phyloP scores from a whole-genome alignment of 768 basidiomycete species.

The Mycena polygramma region DNA sequence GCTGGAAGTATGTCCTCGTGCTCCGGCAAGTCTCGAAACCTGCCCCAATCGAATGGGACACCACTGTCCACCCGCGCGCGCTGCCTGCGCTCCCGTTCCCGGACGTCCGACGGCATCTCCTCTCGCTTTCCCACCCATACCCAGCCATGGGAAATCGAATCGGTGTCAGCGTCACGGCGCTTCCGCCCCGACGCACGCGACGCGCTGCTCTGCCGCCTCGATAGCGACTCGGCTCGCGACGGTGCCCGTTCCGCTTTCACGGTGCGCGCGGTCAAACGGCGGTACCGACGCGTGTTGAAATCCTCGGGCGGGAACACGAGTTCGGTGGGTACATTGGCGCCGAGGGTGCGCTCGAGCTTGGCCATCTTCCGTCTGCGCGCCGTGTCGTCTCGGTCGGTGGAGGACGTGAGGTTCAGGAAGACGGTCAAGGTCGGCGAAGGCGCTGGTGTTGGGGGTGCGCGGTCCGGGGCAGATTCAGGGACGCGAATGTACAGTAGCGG shows the following conservation, averaged over 20 bases:
- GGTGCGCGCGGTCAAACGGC: slow-evolving; percentile 14
- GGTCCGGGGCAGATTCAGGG: slow-evolving; percentile 9
- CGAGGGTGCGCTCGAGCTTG: slow-evolving; percentile 30
- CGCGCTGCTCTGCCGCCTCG: not conserved
- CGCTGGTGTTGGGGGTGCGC: not conserved
- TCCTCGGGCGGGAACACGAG: slow-evolving; percentile 28
- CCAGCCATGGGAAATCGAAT: slow-evolving; percentile 27
- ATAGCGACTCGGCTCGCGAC: not conserved
- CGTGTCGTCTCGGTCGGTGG: slow-evolving; percentile 14
- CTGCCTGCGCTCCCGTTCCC: too few relatives aligned
- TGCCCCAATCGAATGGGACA: too few relatives aligned
- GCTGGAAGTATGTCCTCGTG: too few relatives aligned
- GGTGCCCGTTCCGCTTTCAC: not conserved
- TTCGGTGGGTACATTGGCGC: slow-evolving; percentile 23
- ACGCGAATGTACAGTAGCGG: slow-evolving; percentile 25
- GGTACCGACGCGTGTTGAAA: not conserved
- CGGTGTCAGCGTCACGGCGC: not conserved
- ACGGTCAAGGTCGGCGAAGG: slow-evolving; percentile 24
- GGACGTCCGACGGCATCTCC: slow-evolving; percentile 18
- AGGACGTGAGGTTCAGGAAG: slow-evolving; percentile 7
- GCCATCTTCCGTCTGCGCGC: slow-evolving; percentile 26
- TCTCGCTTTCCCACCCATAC: slow-evolving; percentile 27
- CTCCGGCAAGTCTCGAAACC: too few relatives aligned
- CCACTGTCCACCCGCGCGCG: too few relatives aligned
- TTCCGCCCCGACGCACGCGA: not conserved